Base-by-base conservation (phyloP, 1,284 basidiomycete species). In the Pseudozyma tsukubaensis region DNA sequence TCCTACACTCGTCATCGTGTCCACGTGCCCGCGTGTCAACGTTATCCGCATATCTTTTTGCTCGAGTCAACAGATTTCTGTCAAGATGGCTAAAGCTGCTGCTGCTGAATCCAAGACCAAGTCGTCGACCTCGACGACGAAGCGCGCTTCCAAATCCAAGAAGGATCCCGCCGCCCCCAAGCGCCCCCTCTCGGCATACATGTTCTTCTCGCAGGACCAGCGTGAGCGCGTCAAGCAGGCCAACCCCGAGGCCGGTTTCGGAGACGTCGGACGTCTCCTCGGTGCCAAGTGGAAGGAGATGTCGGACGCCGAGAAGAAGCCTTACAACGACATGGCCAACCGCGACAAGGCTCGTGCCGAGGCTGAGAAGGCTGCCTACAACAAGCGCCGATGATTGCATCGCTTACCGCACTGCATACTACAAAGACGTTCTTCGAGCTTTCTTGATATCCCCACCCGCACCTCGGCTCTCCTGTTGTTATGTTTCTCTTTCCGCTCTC, bases 201-300 rank as follows among this genome's bases (percentile, higher is more conserved):
- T 98, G 94, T 95, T 95, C 91, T 97, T 97, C 89, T 91, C 90
- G 82, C 93, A 94, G 86, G 94, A 95, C 86, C 92, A 92, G 91
- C 90, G 94, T 84, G 92, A 96, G 86, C 90, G 91, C 83, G 92
- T 97, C 89, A 96, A 95, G 90, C 83, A 89, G 61, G 95, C 96
- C 87, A 97, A 97, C 88, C 93, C 94, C 59, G 93, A 94, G 67
- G 94, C 94, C 40, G 89, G 91, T 66, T 97, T 97, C 84, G 94
- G 94, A 91, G 92, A 94, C 84, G 88, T 94, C 61, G 93, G 93
- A 78, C 93, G 93, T 85, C 88, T 94, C 53, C 89, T 94, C 64
- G 93, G 93, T 66, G 91, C 91, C 68, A 93, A 92, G 86, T 94
- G 93, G 93, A 94, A 94, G 88, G 91, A 92, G 84, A 89, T 94